Percentiles rank a stretch among this genome's conserved stretches.
These are phyloP conservation scores for Wickerhamomyces ciferrii DNA, from an alignment of 805 yeast genomes.

Conservation along the genomic window DNA sequence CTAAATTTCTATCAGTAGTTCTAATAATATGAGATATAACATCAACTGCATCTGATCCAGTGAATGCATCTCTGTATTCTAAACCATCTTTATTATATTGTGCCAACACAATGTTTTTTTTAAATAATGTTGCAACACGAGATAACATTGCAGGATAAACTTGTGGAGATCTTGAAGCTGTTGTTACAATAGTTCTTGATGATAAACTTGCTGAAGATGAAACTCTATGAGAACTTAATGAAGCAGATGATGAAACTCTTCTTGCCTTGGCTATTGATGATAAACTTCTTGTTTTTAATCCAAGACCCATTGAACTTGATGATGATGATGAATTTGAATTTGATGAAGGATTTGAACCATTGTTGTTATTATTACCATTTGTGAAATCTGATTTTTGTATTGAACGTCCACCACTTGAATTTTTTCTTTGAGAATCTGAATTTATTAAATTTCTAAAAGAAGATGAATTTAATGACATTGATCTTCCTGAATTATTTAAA, in stretches of 20 bases:
- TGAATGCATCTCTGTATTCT: conserved; percentile 87
- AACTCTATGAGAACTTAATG: conserved; percentile 17
- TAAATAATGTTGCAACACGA: conserved; percentile 74
- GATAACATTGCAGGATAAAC: conserved; percentile 91
- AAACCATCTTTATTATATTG: conserved; percentile 87
- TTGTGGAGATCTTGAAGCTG: conserved; percentile 45
- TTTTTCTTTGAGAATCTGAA: conserved; percentile 26
- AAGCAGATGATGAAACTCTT: conserved; percentile 19
- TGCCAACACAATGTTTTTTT: conserved; percentile 61
- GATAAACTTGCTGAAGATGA: conserved; percentile 18
- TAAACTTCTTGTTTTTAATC: conserved; percentile 41
- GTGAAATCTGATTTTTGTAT: conserved; percentile 38
- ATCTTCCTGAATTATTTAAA: conserved; percentile 17
- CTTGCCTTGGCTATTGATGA: conserved; percentile 28
- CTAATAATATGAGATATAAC: conserved; percentile 79
- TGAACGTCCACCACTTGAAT: conserved; percentile 39
- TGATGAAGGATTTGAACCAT: conserved; percentile 1
- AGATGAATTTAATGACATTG: conserved; percentile 28
- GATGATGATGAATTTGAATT: not conserved
- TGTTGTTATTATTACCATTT: not conserved
- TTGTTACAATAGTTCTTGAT: conserved; percentile 40
- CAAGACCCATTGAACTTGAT: conserved; percentile 22
- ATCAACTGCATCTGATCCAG: conserved; percentile 93
- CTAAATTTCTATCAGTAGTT: conserved; percentile 88
- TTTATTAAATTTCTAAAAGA: conserved; percentile 26